phyloP scores from a whole-genome alignment of 768 basidiomycete species.

The Chalciporus pseudorubinellus region DNA sequence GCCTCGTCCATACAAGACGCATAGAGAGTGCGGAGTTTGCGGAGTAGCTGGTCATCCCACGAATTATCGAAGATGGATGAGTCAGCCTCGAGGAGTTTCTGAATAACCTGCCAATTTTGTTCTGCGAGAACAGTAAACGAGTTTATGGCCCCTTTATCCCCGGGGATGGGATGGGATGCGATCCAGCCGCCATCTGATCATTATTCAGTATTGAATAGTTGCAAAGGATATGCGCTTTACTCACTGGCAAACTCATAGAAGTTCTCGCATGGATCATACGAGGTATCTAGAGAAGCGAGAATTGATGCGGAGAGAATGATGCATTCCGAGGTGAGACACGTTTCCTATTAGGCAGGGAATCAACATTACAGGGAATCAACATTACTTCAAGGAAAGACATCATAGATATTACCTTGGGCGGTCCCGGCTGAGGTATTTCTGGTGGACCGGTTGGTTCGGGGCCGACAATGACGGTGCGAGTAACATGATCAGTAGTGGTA shows the following conservation, averaged over 20 bases:
- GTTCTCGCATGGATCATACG: conserved; percentile 91
- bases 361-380: conserved; percentile 6
- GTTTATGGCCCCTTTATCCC: conserved; percentile 73
- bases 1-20: conserved; percentile 80
- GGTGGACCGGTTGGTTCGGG: conserved; percentile 41
- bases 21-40: conserved; percentile 72
- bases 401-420: conserved; percentile 45
- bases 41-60: conserved; percentile 55
- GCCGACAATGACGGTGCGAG: conserved; percentile 41
- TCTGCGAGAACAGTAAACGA: conserved; percentile 70
- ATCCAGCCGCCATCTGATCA: conserved; percentile 84
- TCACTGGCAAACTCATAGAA: conserved; percentile 91
- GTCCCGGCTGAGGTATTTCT: conserved; percentile 56
- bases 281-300: conserved; percentile 72
- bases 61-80: conserved; percentile 36
- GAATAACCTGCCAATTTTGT: conserved; percentile 77
- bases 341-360: conserved; percentile 39
- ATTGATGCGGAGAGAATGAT: conserved; percentile 81
- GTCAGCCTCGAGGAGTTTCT: conserved; percentile 59
- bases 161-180: conserved; percentile 76
- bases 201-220: conserved; percentile 5
- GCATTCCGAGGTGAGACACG: conserved; percentile 78
- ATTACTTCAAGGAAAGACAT: background rate
- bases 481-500: conserved; percentile 36
- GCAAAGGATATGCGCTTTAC: conserved; percentile 31